Percentiles rank a stretch among this genome's conserved stretches.
Conservation (phyloP, 192 early-diverging fungal genomes). For the Backusella macrospora region DNA sequence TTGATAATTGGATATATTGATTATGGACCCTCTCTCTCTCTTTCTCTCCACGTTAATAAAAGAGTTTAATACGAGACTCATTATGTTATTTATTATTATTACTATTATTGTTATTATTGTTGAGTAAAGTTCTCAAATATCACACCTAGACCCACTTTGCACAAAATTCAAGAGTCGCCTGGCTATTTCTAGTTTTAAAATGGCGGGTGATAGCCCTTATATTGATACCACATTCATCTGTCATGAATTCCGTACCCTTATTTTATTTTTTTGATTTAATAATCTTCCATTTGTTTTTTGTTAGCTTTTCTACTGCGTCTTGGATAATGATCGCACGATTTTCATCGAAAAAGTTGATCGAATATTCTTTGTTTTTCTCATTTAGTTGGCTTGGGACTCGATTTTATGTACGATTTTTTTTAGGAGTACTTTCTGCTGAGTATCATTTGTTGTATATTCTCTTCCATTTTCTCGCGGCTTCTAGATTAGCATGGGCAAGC, state of each 20-base stretch:
- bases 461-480: neutral
- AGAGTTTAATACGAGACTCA: too few species aligned
- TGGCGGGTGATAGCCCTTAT: neutral
- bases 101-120: too few species aligned
- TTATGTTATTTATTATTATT: too few species aligned
- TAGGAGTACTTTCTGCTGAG: neutral
- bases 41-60: too few species aligned
- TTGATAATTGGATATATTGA: too few species aligned
- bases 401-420: neutral
- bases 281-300: neutral
- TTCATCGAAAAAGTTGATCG: neutral
- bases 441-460: neutral
- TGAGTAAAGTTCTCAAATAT: too few species aligned
- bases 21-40: too few species aligned
- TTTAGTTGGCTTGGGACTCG: neutral
- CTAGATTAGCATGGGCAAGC: neutral
- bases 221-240: neutral
- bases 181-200: neutral
- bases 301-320: conserved; percentile 3
- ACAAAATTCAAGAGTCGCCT: neutral
- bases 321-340: neutral
- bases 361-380: neutral
- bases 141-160: neutral
- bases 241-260: neutral
- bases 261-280: conserved; percentile 1